A percentile compares a stretch with the other conserved stretches of the same genome.
Evolutionary conservation across 2,329 filamentous ascomycete genomes (phyloP).

Genomic region (Pseudocercospora ulei): DNA sequence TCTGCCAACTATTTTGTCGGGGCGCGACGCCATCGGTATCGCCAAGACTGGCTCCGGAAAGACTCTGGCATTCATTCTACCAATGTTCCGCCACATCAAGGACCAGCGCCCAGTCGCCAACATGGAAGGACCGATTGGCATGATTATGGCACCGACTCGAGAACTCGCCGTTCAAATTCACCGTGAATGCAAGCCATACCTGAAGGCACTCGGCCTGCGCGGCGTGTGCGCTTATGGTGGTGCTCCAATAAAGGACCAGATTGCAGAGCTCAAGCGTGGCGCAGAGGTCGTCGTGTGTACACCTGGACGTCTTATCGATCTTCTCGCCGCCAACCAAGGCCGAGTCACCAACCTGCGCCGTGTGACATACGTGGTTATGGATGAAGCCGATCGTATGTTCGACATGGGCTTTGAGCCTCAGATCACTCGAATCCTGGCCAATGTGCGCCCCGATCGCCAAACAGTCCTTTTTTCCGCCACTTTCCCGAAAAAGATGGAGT

Average conservation of each 20-base stretch:
- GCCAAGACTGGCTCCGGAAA: slow-evolving; percentile 98
- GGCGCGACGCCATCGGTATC: slow-evolving; percentile 87
- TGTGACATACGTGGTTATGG: slow-evolving; percentile 87
- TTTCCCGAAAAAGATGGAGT: slow-evolving; percentile 87
- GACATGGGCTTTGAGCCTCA: slow-evolving; percentile 99
- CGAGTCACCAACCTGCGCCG: slow-evolving; percentile 81
- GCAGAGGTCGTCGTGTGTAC: slow-evolving; percentile 94
- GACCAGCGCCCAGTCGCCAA: slow-evolving; percentile 75
- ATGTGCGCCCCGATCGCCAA: slow-evolving; percentile 83
- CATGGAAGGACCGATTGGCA: slow-evolving; percentile 73
- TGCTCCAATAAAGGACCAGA: slow-evolving; percentile 93
- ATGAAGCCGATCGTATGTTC: slow-evolving; percentile 98
- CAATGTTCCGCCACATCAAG: slow-evolving; percentile 97
- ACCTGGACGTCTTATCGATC: slow-evolving; percentile 88
- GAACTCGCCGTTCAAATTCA: slow-evolving; percentile 92
- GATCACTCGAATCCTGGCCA: slow-evolving; percentile 90
- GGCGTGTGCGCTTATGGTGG: slow-evolving; percentile 91
- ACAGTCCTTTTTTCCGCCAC: slow-evolving; percentile 95
- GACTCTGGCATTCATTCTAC: slow-evolving; percentile 86
- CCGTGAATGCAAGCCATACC: slow-evolving; percentile 84
- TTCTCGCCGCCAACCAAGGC: slow-evolving; percentile 86
- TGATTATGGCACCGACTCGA: slow-evolving; percentile 89
- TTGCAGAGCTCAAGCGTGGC: slow-evolving; percentile 88
- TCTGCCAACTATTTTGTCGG: slow-evolving; percentile 89
- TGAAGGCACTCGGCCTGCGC: slow-evolving; percentile 74